Evolutionary conservation across 1,284 basidiomycete genomes (phyloP), one percentile per base, ranked within the genome.

Genomic region (Papiliotrema flavescens): DNA sequence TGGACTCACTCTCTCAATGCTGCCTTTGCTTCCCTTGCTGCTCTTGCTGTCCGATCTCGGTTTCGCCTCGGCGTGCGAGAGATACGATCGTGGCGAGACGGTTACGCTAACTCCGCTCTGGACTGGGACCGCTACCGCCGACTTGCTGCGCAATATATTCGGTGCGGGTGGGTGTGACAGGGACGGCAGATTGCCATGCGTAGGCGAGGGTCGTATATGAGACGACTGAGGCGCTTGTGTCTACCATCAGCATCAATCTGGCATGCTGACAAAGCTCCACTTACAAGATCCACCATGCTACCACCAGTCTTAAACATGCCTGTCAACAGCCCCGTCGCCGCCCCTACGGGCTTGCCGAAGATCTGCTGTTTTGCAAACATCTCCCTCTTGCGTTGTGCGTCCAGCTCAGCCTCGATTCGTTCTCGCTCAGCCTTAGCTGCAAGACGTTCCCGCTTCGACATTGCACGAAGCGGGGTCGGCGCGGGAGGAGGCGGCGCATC

Each of bases 321-420:
- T 19, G 63, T 65, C 44, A 75, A 54, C n/a, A 73, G 53, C 20
- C 73, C 73, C 23, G 62, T 54, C 36, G 49, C 43, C 3, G 35
- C 28, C 14, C 48, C 17, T 19, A 50, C 39, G 0, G 51, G 46
- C 24, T 45, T 55, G 1, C 64, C 64, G 44, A 73, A 69, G 48
- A 75, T 69, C 20, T 67, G 62, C 53, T 69, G 60, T 49, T 75
- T 75, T 6, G 73, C 69, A 57, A 75, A 75, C 73, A 75, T 75
- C 48, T 72, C 66, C 34, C 71, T 55, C 58, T 75, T 66, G 43
- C 65, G 59, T 53, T 70, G 68, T 2, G 70, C 71, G 5, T 71
- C 70, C n/a, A 67, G 56, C 46, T 70, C 61, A 6, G 62, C 64
- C 50, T 74, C 70, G 17, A 66, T 66, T 47, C 63, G 57, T 3